These are phyloP conservation scores for Isatis lusitanica DNA, from an alignment of 441 rosid species.

Conservation along the genomic window DNA sequence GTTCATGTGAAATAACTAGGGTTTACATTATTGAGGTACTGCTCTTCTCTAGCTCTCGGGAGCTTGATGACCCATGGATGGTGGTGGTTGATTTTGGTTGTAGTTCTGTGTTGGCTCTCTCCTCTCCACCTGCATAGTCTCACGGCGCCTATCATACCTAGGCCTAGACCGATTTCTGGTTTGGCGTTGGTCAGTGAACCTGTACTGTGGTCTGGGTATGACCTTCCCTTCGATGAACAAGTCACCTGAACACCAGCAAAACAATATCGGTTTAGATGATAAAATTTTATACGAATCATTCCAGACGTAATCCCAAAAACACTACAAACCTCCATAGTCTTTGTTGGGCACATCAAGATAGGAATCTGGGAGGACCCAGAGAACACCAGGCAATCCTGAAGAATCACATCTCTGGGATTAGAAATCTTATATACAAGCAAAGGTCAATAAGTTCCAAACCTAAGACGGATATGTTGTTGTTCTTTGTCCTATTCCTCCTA, in stretches of 20 bases:
- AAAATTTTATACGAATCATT: neutral
- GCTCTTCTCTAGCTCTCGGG: slow-evolving; percentile 15
- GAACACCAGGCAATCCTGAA: slow-evolving; percentile 80
- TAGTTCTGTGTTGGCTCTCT: slow-evolving; percentile 50
- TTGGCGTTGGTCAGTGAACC: slow-evolving; percentile 58
- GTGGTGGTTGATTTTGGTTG: slow-evolving; percentile 30
- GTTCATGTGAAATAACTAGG: neutral
- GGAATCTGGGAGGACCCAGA: slow-evolving; percentile 96
- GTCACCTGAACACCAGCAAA: slow-evolving; percentile 59
- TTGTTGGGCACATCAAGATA: slow-evolving; percentile 93
- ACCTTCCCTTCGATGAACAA: slow-evolving; percentile 84
- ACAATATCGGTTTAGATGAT: neutral
- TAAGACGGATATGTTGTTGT: slow-evolving; percentile 3
- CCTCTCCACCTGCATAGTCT: slow-evolving; percentile 68
- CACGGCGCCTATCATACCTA: slow-evolving; percentile 71
- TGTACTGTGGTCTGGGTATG: slow-evolving; percentile 78
- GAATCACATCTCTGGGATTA: slow-evolving; percentile 26
- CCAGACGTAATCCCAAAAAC: neutral
- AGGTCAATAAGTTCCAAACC: neutral
- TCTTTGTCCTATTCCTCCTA: neutral
- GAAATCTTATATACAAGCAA: neutral
- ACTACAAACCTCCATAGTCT: slow-evolving; percentile 85
- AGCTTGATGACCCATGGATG: slow-evolving; percentile 29
- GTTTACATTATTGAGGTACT: neutral
- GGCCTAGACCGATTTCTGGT: slow-evolving; percentile 61